These are phyloP conservation scores for Naganishia vaughanmartiniae DNA, from an alignment of 768 basidiomycete genomes.

Conservation along the genomic window DNA sequence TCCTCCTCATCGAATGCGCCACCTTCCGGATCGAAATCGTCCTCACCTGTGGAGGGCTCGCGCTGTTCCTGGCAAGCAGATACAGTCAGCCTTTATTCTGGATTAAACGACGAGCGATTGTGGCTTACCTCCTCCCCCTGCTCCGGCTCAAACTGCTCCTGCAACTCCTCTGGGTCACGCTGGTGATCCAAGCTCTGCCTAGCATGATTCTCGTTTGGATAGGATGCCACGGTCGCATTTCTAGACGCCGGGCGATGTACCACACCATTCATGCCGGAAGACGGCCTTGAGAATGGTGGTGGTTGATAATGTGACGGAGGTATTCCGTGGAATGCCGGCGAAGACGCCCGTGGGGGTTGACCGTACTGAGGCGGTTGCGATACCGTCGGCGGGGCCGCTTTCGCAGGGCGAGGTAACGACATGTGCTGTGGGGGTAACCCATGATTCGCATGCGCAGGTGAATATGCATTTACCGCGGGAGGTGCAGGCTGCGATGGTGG, in stretches of 20 bases:
- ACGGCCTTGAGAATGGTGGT: constrained; percentile 16
- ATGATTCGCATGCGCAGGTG: background rate
- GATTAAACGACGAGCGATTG: background rate
- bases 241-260: background rate
- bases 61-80: background rate
- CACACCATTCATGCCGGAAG: constrained; percentile 3
- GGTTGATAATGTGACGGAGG: constrained; percentile 9
- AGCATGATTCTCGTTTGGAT: constrained; percentile 15
- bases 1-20: constrained; percentile 2
- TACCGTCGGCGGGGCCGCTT: background rate
- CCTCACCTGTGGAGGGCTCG: background rate
- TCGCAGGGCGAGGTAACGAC: background rate
- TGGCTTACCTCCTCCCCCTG: constrained; percentile 1
- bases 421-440: background rate
- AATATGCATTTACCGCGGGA: background rate
- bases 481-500: background rate
- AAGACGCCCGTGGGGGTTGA: background rate
- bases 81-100: background rate
- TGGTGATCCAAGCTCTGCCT: background rate
- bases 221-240: background rate
- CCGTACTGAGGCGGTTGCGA: background rate
- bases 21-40: background rate
- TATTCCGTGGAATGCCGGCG: background rate
- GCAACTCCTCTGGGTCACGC: background rate
- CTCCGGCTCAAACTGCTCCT: background rate